phyloP scores from a whole-genome alignment of 192 early-diverging fungal species.

The Thamnidium elegans region DNA sequence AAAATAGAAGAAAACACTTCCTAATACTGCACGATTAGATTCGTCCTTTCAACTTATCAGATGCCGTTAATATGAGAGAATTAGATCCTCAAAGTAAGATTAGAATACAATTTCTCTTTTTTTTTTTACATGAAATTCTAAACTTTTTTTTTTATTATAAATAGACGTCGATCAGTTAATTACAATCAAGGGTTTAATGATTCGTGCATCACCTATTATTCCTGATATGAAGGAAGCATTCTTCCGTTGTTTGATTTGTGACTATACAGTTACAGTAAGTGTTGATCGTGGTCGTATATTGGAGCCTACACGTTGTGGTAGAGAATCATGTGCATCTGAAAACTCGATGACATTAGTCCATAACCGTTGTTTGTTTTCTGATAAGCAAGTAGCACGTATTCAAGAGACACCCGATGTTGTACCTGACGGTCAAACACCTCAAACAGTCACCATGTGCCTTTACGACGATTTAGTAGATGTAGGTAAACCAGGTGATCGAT shows the following conservation, averaged over 20 bases:
- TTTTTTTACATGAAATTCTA: not conserved
- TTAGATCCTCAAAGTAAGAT: conserved; percentile 78
- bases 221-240: conserved; percentile 94
- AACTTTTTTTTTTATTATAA: conserved; percentile 3
- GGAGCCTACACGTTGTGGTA: conserved; percentile 82
- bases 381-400: conserved; percentile 90
- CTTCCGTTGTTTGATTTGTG: conserved; percentile 92
- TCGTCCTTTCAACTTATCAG: conserved; percentile 83
- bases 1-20: too few species aligned
- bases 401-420: conserved; percentile 96
- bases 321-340: conserved; percentile 71
- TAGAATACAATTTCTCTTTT: not conserved
- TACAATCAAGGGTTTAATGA: conserved; percentile 90
- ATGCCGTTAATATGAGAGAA: conserved; percentile 86
- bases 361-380: conserved; percentile 90
- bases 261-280: conserved; percentile 71
- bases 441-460: conserved; percentile 85
- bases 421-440: conserved; percentile 98
- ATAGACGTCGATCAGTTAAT: conserved; percentile 95
- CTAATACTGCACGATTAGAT: conserved; percentile 21
- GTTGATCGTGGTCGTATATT: conserved; percentile 85
- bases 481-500: conserved; percentile 87
- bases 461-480: conserved; percentile 96
- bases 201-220: conserved; percentile 87
- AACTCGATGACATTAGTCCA: conserved; percentile 89